Conservation (phyloP, 257 asterid genomes). For the Rhazya stricta region DNA sequence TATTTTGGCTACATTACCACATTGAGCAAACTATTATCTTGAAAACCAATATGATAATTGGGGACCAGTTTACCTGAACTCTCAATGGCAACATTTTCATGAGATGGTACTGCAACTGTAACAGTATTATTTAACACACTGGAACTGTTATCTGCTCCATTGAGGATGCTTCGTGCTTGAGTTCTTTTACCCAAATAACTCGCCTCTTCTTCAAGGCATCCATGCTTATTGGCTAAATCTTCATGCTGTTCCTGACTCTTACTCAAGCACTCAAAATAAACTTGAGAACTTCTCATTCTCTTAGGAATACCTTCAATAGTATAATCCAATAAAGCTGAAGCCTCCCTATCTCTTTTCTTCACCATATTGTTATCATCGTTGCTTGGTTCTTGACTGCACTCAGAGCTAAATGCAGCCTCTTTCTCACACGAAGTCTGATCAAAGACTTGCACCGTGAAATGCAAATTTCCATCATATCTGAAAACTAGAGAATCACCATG, state of each 20-base stretch:
- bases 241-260: constrained; percentile 26
- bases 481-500: constrained; percentile 44
- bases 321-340: constrained; percentile 38
- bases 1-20: not conserved
- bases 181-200: constrained; percentile 9
- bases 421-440: constrained; percentile 76
- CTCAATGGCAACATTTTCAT: constrained; percentile 30
- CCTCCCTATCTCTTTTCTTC: constrained; percentile 61
- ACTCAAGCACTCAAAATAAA: constrained; percentile 28
- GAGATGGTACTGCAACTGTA: constrained; percentile 54
- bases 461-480: constrained; percentile 66
- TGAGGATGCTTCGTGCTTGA: constrained; percentile 8
- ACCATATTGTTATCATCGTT: constrained; percentile 23
- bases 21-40: not conserved
- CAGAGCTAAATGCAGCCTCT: constrained; percentile 52
- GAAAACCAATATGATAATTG: constrained; percentile 5
- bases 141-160: constrained; percentile 21
- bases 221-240: constrained; percentile 25
- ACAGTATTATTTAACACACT: constrained; percentile 33
- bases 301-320: constrained; percentile 56
- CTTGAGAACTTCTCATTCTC: constrained; percentile 48
- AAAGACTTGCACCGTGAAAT: constrained; percentile 66
- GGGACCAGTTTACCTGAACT: constrained; percentile 38
- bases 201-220: constrained; percentile 30
- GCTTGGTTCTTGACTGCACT: constrained; percentile 51